Evolutionary conservation across 202 grass and related monocot species (phyloP), one percentile per base, ranked within the genome.

Genomic region (Sporobolus alterniflorus): DNA sequence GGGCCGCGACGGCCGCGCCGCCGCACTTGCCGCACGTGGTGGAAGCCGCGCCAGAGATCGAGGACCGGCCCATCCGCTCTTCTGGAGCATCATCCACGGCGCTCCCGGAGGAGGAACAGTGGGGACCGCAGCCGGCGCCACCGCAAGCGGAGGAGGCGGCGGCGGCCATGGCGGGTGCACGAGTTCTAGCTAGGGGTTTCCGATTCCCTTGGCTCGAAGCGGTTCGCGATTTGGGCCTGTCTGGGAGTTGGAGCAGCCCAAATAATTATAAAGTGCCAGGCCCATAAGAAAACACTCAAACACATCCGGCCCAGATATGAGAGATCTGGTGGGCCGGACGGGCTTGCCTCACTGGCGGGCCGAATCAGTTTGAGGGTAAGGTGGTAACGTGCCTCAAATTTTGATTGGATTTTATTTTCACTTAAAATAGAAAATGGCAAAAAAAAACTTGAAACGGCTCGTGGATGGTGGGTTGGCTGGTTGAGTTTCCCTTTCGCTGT

Each of bases 21-120:
- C 84, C 89, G 78, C 93, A 97, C 91, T 99, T 97, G 77, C 77
- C 87, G 64, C 97, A 99, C 57, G 24, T 50, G 12, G 48, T 57
- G 26, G 51, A 9, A 7, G 78, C 52, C 64, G 59, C 40, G 21
- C 20, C 30, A 28, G 81, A 10, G 26, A 88, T 11, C 48, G 89
- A 84, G 6, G 94, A 52, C 28, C 79, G 54, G 1, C 25, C 64
- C 55, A 91, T 2, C 3, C 46, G 82, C 59, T 87, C 90, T 48
- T 30, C 59, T 3, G 77, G 9, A 14, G 68, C 42, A 15, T 47
- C 69, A 24, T 46, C 73, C 57, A 71, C 44, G 32, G 57, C 89
- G 24, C 70, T 42, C 7, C 62, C 49, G 4, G 60, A 46, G 42
- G 92, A 33, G 51, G 59, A 81, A 75, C 97, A 99, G 75, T 80